Conservation (phyloP, 352 stramenopile species). For the Globisporangium paroecandrum region DNA sequence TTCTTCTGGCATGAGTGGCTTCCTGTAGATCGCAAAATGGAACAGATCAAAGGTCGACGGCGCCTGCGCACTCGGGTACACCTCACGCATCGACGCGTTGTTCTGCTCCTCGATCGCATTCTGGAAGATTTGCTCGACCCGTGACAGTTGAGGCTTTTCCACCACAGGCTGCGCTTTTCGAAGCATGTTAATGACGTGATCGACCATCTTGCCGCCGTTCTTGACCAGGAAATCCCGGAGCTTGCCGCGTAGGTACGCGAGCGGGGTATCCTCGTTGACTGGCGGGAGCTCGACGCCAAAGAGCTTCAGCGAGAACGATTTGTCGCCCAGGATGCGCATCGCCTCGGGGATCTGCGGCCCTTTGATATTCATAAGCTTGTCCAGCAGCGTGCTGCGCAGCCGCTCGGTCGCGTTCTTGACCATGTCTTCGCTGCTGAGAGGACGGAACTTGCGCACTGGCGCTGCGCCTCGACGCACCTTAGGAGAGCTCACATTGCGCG, state of each 20-base stretch:
- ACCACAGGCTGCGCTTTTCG: conserved; percentile 16
- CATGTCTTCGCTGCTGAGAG: conserved; percentile 14
- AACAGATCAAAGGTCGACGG: conserved; percentile 63
- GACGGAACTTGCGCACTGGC: conserved; percentile 20
- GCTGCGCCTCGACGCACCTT: conserved; percentile 18
- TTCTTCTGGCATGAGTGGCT: conserved; percentile 11
- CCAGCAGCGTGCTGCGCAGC: conserved; percentile 44
- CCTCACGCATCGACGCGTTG: neutral
- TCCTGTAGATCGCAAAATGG: conserved; percentile 64
- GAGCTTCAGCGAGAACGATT: conserved; percentile 45
- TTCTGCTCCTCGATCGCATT: conserved; percentile 15
- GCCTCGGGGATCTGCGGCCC: conserved; percentile 52
- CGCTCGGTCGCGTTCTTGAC: conserved; percentile 36
- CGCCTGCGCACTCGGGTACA: conserved; percentile 41
- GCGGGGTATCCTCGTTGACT: conserved; percentile 62
- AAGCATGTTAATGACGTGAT: conserved; percentile 53
- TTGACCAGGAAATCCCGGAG: conserved; percentile 51
- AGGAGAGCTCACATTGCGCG: conserved; percentile 43
- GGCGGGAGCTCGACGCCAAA: conserved; percentile 53
- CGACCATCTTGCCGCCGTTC: conserved; percentile 51
- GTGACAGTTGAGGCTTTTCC: conserved; percentile 14
- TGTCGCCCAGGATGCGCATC: conserved; percentile 55
- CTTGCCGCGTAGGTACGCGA: conserved; percentile 49
- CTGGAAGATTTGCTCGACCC: conserved; percentile 10
- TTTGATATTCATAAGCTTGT: conserved; percentile 53